phyloP scores from a whole-genome alignment of 768 basidiomycete genomes.

The Calocera cornea region DNA sequence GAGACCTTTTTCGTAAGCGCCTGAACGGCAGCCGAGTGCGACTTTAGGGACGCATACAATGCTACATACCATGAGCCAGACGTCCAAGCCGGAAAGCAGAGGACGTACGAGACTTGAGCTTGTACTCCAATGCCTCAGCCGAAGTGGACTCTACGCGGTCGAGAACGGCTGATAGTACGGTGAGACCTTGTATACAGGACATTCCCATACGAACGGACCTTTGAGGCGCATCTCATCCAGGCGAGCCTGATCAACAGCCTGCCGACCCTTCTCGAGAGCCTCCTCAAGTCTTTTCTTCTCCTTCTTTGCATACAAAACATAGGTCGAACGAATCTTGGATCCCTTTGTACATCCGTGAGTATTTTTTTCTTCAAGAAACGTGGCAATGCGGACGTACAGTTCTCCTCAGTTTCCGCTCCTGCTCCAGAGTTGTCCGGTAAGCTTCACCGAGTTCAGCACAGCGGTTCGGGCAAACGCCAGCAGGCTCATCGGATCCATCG shows the following conservation, averaged over 20 bases:
- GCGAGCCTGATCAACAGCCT: conserved; percentile 50
- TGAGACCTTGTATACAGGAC: background rate
- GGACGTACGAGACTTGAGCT: conserved; percentile 70
- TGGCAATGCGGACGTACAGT: conserved; percentile 39
- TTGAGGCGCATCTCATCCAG: conserved; percentile 58
- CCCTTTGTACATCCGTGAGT: conserved; percentile 38
- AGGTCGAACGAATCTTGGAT: conserved; percentile 77
- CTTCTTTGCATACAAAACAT: conserved; percentile 74
- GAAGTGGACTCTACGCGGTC: conserved; percentile 66
- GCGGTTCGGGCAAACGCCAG: conserved; percentile 62
- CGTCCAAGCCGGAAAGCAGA: background rate
- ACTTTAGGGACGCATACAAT: conserved; percentile 58
- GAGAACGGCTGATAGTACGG: conserved; percentile 44
- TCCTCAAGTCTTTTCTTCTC: conserved; percentile 75
- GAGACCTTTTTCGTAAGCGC: conserved; percentile 61
- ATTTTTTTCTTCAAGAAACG: background rate
- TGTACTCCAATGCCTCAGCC: conserved; percentile 66
- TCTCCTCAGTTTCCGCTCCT: conserved; percentile 62
- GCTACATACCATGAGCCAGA: conserved; percentile 34
- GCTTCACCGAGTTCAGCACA: conserved; percentile 65
- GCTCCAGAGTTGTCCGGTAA: conserved; percentile 53
- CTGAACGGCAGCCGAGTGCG: conserved; percentile 61
- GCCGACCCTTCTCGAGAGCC: conserved; percentile 37
- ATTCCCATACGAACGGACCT: conserved; percentile 36
- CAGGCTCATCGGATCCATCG: conserved; percentile 85